Conservation (phyloP, 2,329 filamentous ascomycete species). For the Clonostachys chloroleuca region DNA sequence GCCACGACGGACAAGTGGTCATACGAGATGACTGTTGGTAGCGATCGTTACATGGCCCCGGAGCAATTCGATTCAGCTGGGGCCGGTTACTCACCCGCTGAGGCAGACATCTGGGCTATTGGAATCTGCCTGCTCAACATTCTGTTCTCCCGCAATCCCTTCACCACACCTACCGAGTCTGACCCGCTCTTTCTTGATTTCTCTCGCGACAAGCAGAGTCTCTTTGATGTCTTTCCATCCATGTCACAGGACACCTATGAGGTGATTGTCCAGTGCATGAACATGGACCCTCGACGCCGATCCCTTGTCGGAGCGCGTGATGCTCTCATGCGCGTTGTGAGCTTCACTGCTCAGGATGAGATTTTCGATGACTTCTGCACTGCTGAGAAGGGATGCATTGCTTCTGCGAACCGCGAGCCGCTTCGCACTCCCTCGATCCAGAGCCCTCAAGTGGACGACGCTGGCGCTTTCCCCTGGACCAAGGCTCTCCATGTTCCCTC, state of each 20-base stretch:
- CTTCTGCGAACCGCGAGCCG: slow-evolving; percentile 88
- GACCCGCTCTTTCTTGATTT: slow-evolving; percentile 94
- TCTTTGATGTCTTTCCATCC: slow-evolving; percentile 96
- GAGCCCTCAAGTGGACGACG: slow-evolving; percentile 69
- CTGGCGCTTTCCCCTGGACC: slow-evolving; percentile 89
- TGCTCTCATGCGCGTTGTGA: slow-evolving; percentile 74
- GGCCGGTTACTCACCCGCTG: slow-evolving; percentile 84
- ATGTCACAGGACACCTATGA: slow-evolving; percentile 99
- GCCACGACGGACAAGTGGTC: slow-evolving; percentile 89
- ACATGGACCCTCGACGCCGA: slow-evolving; percentile 84
- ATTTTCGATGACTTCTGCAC: slow-evolving; percentile 89
- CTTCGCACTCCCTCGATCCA: slow-evolving; percentile 93
- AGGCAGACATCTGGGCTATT: slow-evolving; percentile 96
- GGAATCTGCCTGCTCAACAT: slow-evolving; percentile 96
- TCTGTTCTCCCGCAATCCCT: slow-evolving; percentile 94
- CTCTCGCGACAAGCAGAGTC: slow-evolving; percentile 84
- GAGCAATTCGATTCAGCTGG: slow-evolving; percentile 92
- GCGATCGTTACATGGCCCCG: slow-evolving; percentile 98
- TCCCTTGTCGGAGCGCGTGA: slow-evolving; percentile 75
- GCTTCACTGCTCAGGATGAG: slow-evolving; percentile 93
- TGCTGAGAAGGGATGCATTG: slow-evolving; percentile 69
- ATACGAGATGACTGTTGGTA: slow-evolving; percentile 88
- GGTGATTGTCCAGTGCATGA: slow-evolving; percentile 86
- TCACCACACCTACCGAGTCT: slow-evolving; percentile 83
- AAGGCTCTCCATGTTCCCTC: slow-evolving; percentile 78